Base-by-base conservation (phyloP, 1,284 basidiomycete genomes). In the Austropuccinia psidii region DNA sequence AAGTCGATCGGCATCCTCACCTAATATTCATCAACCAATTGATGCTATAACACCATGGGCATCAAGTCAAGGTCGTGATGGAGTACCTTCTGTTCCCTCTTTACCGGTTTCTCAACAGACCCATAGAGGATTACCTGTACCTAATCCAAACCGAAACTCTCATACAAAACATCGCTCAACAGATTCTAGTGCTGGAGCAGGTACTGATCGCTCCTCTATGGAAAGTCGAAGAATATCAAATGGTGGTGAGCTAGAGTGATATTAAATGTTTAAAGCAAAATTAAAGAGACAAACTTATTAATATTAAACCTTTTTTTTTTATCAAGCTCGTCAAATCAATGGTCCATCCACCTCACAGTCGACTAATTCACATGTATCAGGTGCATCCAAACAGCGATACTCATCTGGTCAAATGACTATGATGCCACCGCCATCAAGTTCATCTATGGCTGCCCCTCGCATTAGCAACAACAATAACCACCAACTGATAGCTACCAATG, bases 1-100 rank as follows among this genome's bases (percentile, higher is more conserved):
- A 37, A 81, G 77, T 68, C 78, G 84, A 50, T 83, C 81, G 15
- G 82, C 81, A 1, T 83, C 82, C 33, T 82, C 81, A 27, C 83
- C 84, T 1, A 82, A 83, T 64, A 82, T 83, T 39, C 82, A 83
- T 76, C 81, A 81, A 66, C 70, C 79, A 57, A 27, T n/a, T 9
- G 55, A 57, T 24, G 41, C 43, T 31, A 15, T 31, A 7, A 31
- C 57, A 7, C 39, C 60, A 27, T 70, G 68, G 55, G 19, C 41
- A 7, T 33, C 54, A 17, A 17, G 33, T 15, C 55, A n/a, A 19
- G 52, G n/a, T 54, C 6, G 35, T 13, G 21, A 60, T 39, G 57
- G 29, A 24, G 55, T 49, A 5, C 68, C 68, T 39, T 57, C 55
- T n/a, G 52, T 58, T 19, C 66, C 65, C 13, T 54, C 47, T 19